Base-by-base conservation (phyloP, 768 basidiomycete genomes). In the Astraeus odoratus region DNA sequence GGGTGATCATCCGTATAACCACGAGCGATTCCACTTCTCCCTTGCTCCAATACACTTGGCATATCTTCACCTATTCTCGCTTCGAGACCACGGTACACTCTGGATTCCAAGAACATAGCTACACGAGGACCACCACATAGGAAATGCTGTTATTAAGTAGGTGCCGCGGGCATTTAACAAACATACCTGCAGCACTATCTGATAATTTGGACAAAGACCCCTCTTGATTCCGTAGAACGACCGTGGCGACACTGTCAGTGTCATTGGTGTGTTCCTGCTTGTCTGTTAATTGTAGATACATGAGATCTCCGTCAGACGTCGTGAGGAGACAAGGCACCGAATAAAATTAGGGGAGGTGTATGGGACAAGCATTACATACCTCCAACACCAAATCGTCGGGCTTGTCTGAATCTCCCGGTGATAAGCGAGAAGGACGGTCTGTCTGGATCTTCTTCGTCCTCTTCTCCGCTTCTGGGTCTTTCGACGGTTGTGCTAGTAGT, bases 21-120 rank as follows among this genome's bases (percentile, higher is more conserved):
- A 50, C 84, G 76, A 30, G 95, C 92, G 37, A 95, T 84, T 5
- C 95, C 95, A 52, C 78, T 86, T 37, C 92, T 68, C 0, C 95
- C 95, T 61, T 95, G 87, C 65, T 96, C 90, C 47, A 98, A 63
- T 31, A 83, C 61, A 50, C 85, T 78, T 0, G 94, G 93, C 1
- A 71, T 75, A 56, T 95, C 89, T 60, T 86, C 70, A 0, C 89
- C 91, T 9, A 83, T 54, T 8, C 86, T 74, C 18, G 77, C 66
- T 47, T 97, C 94, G 20, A 97, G 69, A 1, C 95, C 95, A 34
- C 74, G 77, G 65, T 85, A 98, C 0, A 77, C 79, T 38, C 93
- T 77, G 13, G 68, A 67, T 23, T 83, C 79, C 15, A 96, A 67
- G 65, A 86, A 92, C 56, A 52, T 79, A 72, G 33, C 77, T 90